These are phyloP conservation scores for Citrullus amarus DNA, from an alignment of 306 rosid genomes.

Conservation along the genomic window DNA sequence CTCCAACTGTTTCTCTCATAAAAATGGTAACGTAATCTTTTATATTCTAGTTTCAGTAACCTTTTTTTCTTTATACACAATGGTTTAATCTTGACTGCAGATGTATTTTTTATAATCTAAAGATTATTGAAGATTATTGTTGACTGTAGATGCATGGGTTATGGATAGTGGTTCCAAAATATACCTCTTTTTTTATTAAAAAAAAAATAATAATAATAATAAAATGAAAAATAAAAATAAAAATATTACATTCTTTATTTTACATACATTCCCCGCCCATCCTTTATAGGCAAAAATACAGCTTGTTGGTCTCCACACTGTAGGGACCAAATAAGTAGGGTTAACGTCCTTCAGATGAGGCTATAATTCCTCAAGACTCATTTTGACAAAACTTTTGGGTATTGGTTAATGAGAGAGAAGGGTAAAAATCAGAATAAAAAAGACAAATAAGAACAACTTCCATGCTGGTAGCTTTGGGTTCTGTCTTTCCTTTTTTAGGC, in stretches of 20 bases:
- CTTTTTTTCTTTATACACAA: too few relatives aligned
- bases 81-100: too few relatives aligned
- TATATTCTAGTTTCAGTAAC: too few relatives aligned
- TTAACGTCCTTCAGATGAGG: not conserved
- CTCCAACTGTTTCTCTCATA: too few relatives aligned
- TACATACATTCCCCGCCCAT: not conserved
- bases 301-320: not conserved
- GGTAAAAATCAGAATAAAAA: not conserved
- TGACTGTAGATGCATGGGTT: too few relatives aligned
- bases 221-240: too few relatives aligned
- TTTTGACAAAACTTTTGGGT: not conserved
- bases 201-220: too few relatives aligned
- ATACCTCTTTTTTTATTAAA: too few relatives aligned
- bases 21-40: too few relatives aligned
- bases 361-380: not conserved
- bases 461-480: not conserved
- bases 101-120: too few relatives aligned
- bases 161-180: too few relatives aligned
- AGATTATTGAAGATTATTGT: too few relatives aligned
- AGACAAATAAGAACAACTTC: not conserved
- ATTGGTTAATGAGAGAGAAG: not conserved
- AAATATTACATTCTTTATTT: not conserved
- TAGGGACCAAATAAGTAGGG: not conserved
- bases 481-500: conserved; percentile 2
- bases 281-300: not conserved